Evolutionary conservation across 805 yeast genomes (phyloP), one percentile per base, ranked within the genome.

Genomic region (Zygotorulaspora florentina): DNA sequence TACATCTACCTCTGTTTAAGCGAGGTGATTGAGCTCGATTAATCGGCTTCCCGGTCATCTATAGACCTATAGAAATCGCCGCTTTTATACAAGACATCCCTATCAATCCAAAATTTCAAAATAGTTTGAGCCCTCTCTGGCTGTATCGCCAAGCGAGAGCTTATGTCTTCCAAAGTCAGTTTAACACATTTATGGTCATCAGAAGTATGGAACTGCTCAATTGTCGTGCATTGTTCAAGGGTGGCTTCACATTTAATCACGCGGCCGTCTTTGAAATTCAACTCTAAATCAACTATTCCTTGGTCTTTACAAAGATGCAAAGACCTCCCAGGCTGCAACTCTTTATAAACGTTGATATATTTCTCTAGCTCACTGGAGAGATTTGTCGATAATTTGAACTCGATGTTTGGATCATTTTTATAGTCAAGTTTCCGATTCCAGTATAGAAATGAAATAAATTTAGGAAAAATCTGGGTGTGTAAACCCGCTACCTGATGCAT

Each of bases 381-480:
- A 1, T 45, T 56, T 0, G 54, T 51, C 0, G 95, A 93, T 2
- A 81, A 56, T 7, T 55, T 60, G 53, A 80, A 74, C n/a, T 61
- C 57, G 56, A 3, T 72, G 68, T 16, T 45, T 3, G 18, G 28
- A 20, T 36, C 42, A 3, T 46, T 35, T 2, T 43, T 26, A 23
- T 47, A 38, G 13, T 53, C 52, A n/a, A 56, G 48, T 7, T 54
- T 52, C 20, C 62, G 58, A 0, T 90, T 87, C 99, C 99, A 91
- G 61, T 81, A 91, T 15, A 85, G 63, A 49, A 84, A 79, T 1
- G 96, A 88, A 9, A 91, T 66, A 15, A 88, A 72, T 2, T 83
- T 72, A 0, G 87, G 77, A 43, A 77, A 79, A 27, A 82, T 68
- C 1, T 50, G 48, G 4, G 54, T 46, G 17, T 11, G 64, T 52